These are phyloP conservation scores for Pichia deserticola DNA, from an alignment of 805 yeast species.

Conservation along the genomic window DNA sequence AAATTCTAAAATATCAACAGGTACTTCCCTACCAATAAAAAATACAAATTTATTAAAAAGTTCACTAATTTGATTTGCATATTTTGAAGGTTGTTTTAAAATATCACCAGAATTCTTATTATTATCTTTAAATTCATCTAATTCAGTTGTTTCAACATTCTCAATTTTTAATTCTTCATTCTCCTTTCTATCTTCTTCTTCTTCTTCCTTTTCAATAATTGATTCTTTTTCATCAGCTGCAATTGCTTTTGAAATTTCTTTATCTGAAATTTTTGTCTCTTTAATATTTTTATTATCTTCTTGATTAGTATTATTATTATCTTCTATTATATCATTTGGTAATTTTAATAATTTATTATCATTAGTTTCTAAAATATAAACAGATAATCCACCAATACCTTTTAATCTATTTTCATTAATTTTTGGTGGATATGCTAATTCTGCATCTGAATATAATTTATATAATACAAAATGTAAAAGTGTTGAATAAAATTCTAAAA, in stretches of 20 bases:
- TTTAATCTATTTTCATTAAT: conserved; percentile 65
- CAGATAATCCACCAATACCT: conserved; percentile 83
- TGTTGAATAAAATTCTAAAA: conserved; percentile 92
- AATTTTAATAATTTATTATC: conserved; percentile 30
- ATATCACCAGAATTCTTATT: conserved; percentile 60
- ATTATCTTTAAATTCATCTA: conserved; percentile 67
- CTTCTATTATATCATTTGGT: conserved; percentile 21
- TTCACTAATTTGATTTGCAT: conserved; percentile 50
- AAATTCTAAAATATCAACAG: conserved; percentile 85
- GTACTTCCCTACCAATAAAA: conserved; percentile 91
- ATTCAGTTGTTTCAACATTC: conserved; percentile 38
- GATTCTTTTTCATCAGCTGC: conserved; percentile 39
- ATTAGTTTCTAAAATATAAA: conserved; percentile 66
- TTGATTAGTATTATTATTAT: background rate
- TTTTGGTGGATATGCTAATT: conserved; percentile 85
- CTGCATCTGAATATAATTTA: conserved; percentile 79
- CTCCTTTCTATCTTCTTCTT: conserved; percentile 26
- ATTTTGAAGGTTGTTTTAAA: conserved; percentile 63
- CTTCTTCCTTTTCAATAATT: conserved; percentile 17
- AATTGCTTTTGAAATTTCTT: conserved; percentile 43
- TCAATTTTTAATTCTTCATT: conserved; percentile 31
- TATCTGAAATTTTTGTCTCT: conserved; percentile 33
- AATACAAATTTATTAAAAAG: conserved; percentile 72
- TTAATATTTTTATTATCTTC: conserved; percentile 20
- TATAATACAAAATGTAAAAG: conserved; percentile 79